Evolutionary conservation across 192 early-diverging fungal species (phyloP).

Genomic region (Umbelopsis sp.): DNA sequence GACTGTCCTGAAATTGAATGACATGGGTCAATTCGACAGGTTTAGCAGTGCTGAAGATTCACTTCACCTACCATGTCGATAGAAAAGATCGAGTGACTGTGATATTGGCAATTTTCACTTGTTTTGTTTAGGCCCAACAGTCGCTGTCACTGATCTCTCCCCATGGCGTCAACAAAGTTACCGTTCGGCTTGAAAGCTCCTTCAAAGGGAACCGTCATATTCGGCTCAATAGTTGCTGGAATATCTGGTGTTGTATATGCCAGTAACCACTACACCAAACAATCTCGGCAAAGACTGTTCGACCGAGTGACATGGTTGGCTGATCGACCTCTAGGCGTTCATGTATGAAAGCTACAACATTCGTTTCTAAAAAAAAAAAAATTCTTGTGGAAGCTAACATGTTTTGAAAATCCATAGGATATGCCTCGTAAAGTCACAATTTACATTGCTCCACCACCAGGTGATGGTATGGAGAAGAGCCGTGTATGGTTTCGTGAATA

Average conservation of each 20-base stretch:
- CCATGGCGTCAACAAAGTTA: conserved; percentile 11
- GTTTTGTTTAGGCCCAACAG: neutral
- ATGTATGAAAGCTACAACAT: conserved; percentile 20
- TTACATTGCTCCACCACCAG: conserved; percentile 45
- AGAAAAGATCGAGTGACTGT: neutral
- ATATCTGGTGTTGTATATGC: conserved; percentile 35
- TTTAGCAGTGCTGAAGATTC: too few relatives aligned
- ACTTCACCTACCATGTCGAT: neutral
- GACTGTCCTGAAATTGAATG: neutral
- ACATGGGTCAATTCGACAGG: neutral
- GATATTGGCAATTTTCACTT: neutral
- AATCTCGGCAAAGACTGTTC: conserved; percentile 29
- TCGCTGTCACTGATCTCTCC: neutral
- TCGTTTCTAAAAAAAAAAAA: too few relatives aligned
- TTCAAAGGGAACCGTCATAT: conserved; percentile 38
- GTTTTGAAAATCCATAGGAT: conserved; percentile 15
- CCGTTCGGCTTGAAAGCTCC: conserved; percentile 41
- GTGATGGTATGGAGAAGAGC: conserved; percentile 48
- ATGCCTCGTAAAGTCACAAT: conserved; percentile 45
- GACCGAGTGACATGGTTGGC: conserved; percentile 36
- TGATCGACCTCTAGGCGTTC: conserved; percentile 40
- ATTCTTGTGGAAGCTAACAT: too few relatives aligned
- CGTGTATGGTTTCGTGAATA: conserved; percentile 45
- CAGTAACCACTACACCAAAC: conserved; percentile 29
- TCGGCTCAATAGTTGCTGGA: conserved; percentile 30